A percentile compares a stretch with the other conserved stretches of the same genome.
Conservation (phyloP, 2,329 filamentous ascomycete species). For the Sarocladium kiliense region DNA sequence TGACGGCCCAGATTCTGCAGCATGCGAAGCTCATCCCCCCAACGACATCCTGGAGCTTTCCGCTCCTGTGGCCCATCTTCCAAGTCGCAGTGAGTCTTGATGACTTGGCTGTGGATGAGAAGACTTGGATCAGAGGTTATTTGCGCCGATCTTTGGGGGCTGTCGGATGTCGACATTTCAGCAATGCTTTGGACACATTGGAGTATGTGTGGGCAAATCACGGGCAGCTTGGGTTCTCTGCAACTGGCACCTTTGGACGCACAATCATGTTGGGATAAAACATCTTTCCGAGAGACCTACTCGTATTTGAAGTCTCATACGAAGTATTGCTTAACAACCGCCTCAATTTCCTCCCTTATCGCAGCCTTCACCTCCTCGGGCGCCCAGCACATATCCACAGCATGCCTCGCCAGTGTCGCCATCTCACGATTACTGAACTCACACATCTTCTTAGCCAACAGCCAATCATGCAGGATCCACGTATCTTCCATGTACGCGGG, state of each 20-base stretch:
- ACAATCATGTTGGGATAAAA: conserved; percentile 9
- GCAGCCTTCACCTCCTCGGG: conserved; percentile 26
- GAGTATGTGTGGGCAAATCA: not conserved
- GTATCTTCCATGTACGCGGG: conserved; percentile 66
- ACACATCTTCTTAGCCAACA: conserved; percentile 38
- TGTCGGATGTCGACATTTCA: conserved; percentile 10
- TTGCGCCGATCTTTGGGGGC: not conserved
- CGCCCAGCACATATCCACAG: conserved; percentile 40
- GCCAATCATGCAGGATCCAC: conserved; percentile 38
- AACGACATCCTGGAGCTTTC: conserved; percentile 3
- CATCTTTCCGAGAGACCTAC: too few relatives aligned
- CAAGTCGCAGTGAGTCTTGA: conserved; percentile 4
- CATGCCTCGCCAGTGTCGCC: conserved; percentile 32
- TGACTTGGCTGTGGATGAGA: not conserved
- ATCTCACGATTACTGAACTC: conserved; percentile 33
- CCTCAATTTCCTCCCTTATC: conserved; percentile 18
- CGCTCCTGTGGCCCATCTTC: conserved; percentile 8
- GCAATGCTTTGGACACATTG: conserved; percentile 9
- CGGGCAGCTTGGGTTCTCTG: not conserved
- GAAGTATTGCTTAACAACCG: not conserved
- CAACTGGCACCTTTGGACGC: not conserved
- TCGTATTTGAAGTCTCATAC: too few relatives aligned
- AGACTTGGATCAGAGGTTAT: conserved; percentile 5
- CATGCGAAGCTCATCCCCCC: not conserved
- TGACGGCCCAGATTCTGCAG: not conserved